Evolutionary conservation across 2,329 filamentous ascomycete genomes (phyloP), one percentile per base, ranked within the genome.

Genomic region (Pezizomycotina sp.): DNA sequence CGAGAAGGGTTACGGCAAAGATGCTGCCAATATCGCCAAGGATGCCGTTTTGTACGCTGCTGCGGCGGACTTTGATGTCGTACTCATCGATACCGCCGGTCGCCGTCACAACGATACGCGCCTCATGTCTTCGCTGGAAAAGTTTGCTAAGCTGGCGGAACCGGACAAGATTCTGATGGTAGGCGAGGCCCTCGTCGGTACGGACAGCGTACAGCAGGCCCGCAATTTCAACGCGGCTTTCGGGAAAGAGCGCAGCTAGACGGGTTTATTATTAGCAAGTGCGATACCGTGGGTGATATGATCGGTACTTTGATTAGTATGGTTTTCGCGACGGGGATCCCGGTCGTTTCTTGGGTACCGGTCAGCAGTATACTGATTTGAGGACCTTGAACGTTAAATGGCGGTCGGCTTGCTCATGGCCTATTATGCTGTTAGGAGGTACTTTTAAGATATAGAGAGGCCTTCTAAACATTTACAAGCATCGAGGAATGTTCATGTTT

Each of bases 141-240:
- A 95, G 55, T 98, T 98, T 56, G 86, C 82, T 45, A 92, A 92
- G 56, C 78, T 95, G 51, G 89, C 89, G 1, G 73, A 86, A 47
- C 91, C 91, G 1, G 86, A 98, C 60, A 95, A 98, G 66, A 93
- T 98, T 47, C 72, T 98, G 55, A 95, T 98, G 84, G 89, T 98
- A 46, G 76, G 72, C 45, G 77, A 78, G 68, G 89, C 89, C 6
- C 69, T 98, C 16, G 91, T 98, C 1, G 89, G 89, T 40, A 92
- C 82, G 4, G 91, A 98, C 58, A 83, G 78, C 3, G 89, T 98
- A 14, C 82, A 83, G 30, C 89, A 98, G 60, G 89, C 91, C 3
- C 71, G 84, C 52, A 93, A 93, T 61, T 98, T 98, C 63, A 93
- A 93, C 55, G 73, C 76, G 23, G 79, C 81, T 2, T 95, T 98